phyloP scores from a whole-genome alignment of 1,284 basidiomycete genomes.

The Vanrija sp. region DNA sequence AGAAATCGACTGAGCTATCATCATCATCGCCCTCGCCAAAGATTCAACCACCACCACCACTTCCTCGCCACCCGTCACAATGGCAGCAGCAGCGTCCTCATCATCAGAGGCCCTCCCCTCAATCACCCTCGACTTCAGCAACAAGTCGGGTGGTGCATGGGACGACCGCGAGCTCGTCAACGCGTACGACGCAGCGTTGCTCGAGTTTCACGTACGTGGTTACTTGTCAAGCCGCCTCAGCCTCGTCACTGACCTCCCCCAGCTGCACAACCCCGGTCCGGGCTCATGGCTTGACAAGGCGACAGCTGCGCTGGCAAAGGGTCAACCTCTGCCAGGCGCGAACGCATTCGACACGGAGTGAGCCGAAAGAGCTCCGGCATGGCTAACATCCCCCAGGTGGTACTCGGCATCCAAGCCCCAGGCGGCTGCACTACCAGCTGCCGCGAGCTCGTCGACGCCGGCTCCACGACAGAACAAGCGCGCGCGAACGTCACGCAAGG shows the following conservation, averaged over 20 bases:
- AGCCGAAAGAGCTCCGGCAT: constrained; percentile 7
- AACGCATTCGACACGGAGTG: constrained; percentile 35
- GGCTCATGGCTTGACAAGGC: constrained; percentile 50
- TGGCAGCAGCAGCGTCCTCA: neutral
- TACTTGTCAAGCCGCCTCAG: neutral
- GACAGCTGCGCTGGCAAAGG: constrained; percentile 41
- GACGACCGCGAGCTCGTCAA: constrained; percentile 47
- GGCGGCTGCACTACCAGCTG: constrained; percentile 4
- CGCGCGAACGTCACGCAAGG: neutral
- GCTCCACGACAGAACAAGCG: neutral
- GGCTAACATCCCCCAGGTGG: constrained; percentile 7
- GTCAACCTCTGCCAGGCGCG: constrained; percentile 36
- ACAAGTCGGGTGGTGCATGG: constrained; percentile 30
- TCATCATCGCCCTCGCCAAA: neutral
- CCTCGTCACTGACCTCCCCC: neutral
- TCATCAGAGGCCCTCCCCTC: neutral
- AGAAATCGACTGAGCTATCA: too few relatives aligned
- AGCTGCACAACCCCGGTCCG: constrained; percentile 47
- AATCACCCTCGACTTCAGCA: constrained; percentile 4
- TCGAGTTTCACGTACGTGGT: constrained; percentile 46
- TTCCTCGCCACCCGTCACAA: neutral
- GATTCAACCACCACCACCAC: too few relatives aligned
- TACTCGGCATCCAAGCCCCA: constrained; percentile 13
- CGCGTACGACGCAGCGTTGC: constrained; percentile 45
- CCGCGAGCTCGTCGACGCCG: neutral